A percentile compares a stretch with the other conserved stretches of the same genome.
These are phyloP conservation scores for Passalora sequoiae DNA, from an alignment of 2,329 filamentous ascomycete species.

Conservation along the genomic window DNA sequence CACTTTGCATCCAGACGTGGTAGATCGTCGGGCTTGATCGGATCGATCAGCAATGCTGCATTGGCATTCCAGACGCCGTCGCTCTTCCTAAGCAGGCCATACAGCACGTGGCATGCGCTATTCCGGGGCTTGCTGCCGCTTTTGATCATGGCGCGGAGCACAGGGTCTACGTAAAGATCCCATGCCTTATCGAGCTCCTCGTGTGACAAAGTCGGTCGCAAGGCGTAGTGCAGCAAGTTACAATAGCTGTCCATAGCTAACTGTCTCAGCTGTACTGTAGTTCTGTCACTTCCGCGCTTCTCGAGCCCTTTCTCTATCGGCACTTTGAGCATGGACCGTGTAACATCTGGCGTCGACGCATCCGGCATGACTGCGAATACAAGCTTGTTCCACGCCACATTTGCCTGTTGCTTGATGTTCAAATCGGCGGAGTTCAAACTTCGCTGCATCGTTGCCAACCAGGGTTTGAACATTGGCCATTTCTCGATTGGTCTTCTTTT, in stretches of 20 bases:
- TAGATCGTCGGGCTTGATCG: slow-evolving; percentile 65
- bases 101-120: slow-evolving; percentile 65
- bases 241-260: slow-evolving; percentile 68
- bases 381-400: slow-evolving; percentile 79
- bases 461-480: slow-evolving; percentile 68
- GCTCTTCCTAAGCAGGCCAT: slow-evolving; percentile 64
- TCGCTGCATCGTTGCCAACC: slow-evolving; percentile 72
- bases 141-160: slow-evolving; percentile 57
- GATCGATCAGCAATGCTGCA: slow-evolving; percentile 53
- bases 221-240: slow-evolving; percentile 75
- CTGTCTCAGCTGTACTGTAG: slow-evolving; percentile 43
- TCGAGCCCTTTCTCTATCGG: slow-evolving; percentile 66
- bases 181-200: slow-evolving; percentile 71
- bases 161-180: slow-evolving; percentile 64
- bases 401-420: slow-evolving; percentile 67
- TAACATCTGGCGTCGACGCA: slow-evolving; percentile 49
- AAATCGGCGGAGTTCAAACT: slow-evolving; percentile 78
- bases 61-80: slow-evolving; percentile 67
- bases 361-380: slow-evolving; percentile 68
- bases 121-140: slow-evolving; percentile 47
- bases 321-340: slow-evolving; percentile 61
- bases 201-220: slow-evolving; percentile 63
- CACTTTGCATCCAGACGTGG: slow-evolving; percentile 79
- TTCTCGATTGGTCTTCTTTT: slow-evolving; percentile 53
- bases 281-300: slow-evolving; percentile 55